A percentile compares a stretch with the other conserved stretches of the same genome.
Conservation (phyloP, 768 basidiomycete species). For the Rhodotorula sphaerocarpa region DNA sequence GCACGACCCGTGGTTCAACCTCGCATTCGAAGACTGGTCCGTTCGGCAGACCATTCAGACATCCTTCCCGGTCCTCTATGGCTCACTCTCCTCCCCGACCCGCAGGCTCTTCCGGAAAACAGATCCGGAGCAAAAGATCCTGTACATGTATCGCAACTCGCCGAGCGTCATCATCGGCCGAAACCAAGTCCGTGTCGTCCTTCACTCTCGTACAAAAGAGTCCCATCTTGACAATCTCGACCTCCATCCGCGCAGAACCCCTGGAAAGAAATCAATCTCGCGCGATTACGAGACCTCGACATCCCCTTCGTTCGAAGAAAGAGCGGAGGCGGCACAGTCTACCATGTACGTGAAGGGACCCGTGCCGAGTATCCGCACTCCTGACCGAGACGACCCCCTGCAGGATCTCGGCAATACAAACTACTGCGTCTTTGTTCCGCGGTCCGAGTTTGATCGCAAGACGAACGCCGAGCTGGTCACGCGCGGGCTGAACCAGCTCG, state of each 20-base stretch:
- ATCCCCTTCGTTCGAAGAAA: slow-evolving; percentile 74
- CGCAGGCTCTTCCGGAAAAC: slow-evolving; percentile 72
- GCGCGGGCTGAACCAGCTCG: slow-evolving; percentile 66
- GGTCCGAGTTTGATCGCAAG: slow-evolving; percentile 67
- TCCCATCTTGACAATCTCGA: background rate
- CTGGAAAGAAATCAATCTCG: slow-evolving; percentile 89
- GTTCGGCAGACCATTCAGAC: slow-evolving; percentile 29
- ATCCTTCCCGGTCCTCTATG: slow-evolving; percentile 1
- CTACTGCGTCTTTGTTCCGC: slow-evolving; percentile 84
- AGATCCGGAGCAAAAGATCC: slow-evolving; percentile 57
- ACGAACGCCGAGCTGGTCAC: slow-evolving; percentile 69
- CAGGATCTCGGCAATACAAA: slow-evolving; percentile 97
- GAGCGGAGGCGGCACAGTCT: slow-evolving; percentile 93
- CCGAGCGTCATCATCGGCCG: slow-evolving; percentile 90
- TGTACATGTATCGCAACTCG: slow-evolving; percentile 76
- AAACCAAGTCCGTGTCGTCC: slow-evolving; percentile 58
- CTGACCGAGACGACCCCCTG: background rate
- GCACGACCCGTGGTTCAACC: slow-evolving; percentile 77
- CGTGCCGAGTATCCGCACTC: slow-evolving; percentile 2
- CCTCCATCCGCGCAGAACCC: slow-evolving; percentile 56
- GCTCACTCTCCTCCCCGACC: no score
- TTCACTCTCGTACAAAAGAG: background rate
- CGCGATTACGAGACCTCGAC: slow-evolving; percentile 49
- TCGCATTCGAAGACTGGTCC: slow-evolving; percentile 83
- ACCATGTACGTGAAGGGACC: slow-evolving; percentile 80